Conservation (phyloP, 805 yeast species). For the Metschnikowia chrysomelidarum region DNA sequence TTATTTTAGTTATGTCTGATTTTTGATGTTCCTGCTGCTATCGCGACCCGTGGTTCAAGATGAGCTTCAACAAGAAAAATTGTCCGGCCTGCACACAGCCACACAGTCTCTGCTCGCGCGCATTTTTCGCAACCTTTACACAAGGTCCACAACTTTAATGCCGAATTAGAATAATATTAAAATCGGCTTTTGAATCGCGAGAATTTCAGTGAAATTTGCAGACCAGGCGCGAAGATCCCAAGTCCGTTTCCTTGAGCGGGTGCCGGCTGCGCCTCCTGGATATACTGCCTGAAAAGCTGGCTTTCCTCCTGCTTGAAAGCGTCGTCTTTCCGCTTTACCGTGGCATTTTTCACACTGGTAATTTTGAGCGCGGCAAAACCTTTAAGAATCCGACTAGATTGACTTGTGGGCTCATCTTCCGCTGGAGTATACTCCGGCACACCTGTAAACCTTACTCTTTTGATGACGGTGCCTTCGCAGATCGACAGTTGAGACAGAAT, state of each 20-base stretch:
- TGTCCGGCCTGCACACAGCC: conserved; percentile 13
- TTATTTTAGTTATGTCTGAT: neutral
- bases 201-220: conserved; percentile 11
- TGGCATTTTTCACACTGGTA: conserved; percentile 8
- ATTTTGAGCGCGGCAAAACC: conserved; percentile 37
- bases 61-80: conserved; percentile 16
- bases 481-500: conserved; percentile 16
- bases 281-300: conserved; percentile 27
- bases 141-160: too few species aligned
- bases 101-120: too few species aligned
- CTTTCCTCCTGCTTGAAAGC: conserved; percentile 41
- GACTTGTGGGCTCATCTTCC: conserved; percentile 54
- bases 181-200: conserved; percentile 15
- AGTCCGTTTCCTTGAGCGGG: neutral
- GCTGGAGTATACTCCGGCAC: conserved; percentile 50
- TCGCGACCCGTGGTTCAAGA: conserved; percentile 10
- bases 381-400: conserved; percentile 34
- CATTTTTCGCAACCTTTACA: too few species aligned
- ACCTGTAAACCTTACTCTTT: conserved; percentile 52
- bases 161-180: conserved; percentile 3
- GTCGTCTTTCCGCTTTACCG: conserved; percentile 35
- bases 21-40: neutral
- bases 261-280: conserved; percentile 6
- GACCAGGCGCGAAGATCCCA: conserved; percentile 3
- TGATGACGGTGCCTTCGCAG: conserved; percentile 18